Conservation (phyloP, 108 stramenopile genomes). For the Skeletonema tropicum region DNA sequence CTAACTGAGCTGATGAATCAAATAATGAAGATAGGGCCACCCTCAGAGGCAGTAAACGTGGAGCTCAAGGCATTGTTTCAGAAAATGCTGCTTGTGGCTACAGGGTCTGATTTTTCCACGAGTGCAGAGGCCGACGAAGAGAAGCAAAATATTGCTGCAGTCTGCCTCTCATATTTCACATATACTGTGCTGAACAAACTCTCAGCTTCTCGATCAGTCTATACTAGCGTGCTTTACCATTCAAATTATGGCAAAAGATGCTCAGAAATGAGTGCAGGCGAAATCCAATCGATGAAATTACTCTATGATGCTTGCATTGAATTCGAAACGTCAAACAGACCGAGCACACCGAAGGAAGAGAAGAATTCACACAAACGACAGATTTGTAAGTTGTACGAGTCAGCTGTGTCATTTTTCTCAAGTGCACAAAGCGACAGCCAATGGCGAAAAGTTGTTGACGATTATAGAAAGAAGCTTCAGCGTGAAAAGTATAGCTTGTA, state of each 20-base stretch:
- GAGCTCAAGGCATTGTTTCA: conserved; percentile 56
- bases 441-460: conserved; percentile 20
- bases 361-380: conserved; percentile 24
- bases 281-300: conserved; percentile 40
- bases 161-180: conserved; percentile 9
- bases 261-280: conserved; percentile 37
- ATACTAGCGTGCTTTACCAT: conserved; percentile 59
- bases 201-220: conserved; percentile 56
- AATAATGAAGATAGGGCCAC: conserved; percentile 33
- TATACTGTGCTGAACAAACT: conserved; percentile 15
- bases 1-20: conserved; percentile 62
- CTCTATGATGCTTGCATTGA: conserved; percentile 61
- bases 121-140: neutral
- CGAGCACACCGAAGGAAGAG: conserved; percentile 13
- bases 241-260: conserved; percentile 43
- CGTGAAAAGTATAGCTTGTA: conserved; percentile 2
- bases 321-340: conserved; percentile 26
- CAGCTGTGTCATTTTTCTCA: conserved; percentile 58
- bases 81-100: conserved; percentile 62
- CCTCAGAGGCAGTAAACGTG: conserved; percentile 9
- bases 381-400: conserved; percentile 57
- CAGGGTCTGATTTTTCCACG: conserved; percentile 42
- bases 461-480: conserved; percentile 33
- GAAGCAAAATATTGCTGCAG: conserved; percentile 14
- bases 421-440: conserved; percentile 16